Evolutionary conservation across 2,329 filamentous ascomycete genomes (phyloP).

Genomic region (Fusarium incarnatum): DNA sequence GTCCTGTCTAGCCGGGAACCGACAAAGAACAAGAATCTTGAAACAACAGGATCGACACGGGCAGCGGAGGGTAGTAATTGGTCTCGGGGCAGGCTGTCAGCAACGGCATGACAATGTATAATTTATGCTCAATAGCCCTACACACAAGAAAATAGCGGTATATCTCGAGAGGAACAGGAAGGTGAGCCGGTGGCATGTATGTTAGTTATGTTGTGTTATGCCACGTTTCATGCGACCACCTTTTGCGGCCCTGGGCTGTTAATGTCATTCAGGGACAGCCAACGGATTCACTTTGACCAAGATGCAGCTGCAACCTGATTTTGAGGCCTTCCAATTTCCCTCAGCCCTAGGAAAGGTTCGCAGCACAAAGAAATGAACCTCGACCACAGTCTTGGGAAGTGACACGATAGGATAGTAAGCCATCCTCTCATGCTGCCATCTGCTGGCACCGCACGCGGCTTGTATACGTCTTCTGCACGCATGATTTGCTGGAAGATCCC

Average conservation of each 20-base stretch:
- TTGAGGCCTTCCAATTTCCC: slow-evolving; percentile 31
- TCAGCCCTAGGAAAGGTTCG: slow-evolving; percentile 21
- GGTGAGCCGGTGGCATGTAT: slow-evolving; percentile 10
- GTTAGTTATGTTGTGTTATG: slow-evolving; percentile 20
- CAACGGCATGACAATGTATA: slow-evolving; percentile 1
- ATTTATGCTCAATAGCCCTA: background rate
- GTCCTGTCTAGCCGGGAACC: slow-evolving; percentile 23
- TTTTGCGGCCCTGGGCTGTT: slow-evolving; percentile 24
- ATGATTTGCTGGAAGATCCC: slow-evolving; percentile 37
- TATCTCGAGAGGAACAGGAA: slow-evolving; percentile 4
- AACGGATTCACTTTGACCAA: slow-evolving; percentile 16
- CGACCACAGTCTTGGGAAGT: slow-evolving; percentile 28
- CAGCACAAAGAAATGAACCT: slow-evolving; percentile 9
- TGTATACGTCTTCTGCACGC: slow-evolving; percentile 22
- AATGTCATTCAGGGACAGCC: slow-evolving; percentile 17
- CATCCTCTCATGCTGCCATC: slow-evolving; percentile 25
- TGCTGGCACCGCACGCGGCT: slow-evolving; percentile 45
- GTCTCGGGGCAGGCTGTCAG: slow-evolving; percentile 2
- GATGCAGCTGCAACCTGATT: slow-evolving; percentile 30
- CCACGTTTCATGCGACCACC: slow-evolving; percentile 41
- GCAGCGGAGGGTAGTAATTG: slow-evolving; percentile 22
- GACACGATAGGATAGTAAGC: slow-evolving; percentile 19
- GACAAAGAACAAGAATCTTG: slow-evolving; percentile 19
- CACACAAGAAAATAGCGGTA: background rate
- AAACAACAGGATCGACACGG: slow-evolving; percentile 31